Conservation (phyloP, 1,284 basidiomycete genomes). For the Ustilago loliicola region DNA sequence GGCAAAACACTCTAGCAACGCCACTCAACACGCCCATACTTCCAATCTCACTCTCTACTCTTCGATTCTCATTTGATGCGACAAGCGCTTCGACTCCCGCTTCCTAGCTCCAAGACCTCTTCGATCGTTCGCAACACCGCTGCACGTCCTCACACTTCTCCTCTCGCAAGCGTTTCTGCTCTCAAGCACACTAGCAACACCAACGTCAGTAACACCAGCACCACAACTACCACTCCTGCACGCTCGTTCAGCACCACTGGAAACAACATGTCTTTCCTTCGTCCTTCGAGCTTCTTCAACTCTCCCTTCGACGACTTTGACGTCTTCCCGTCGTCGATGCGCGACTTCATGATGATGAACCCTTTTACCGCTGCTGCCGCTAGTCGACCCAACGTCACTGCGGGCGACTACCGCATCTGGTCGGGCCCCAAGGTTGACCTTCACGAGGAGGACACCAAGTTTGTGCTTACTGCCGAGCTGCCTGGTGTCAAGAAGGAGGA, state of each 20-base stretch:
- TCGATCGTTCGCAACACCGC: constrained; percentile 33
- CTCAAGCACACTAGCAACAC: constrained; percentile 13
- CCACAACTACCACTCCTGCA: neutral
- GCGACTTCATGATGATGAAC: constrained; percentile 36
- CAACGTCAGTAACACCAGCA: neutral
- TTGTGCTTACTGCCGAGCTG: constrained; percentile 53
- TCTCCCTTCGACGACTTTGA: constrained; percentile 52
- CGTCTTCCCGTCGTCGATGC: constrained; percentile 35
- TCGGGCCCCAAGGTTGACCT: constrained; percentile 51
- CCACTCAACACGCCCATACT: constrained; percentile 1
- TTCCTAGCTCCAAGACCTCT: constrained; percentile 36
- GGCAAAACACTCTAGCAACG: neutral
- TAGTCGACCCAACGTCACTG: constrained; percentile 31
- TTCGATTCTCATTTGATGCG: constrained; percentile 28
- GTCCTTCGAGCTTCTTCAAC: constrained; percentile 38
- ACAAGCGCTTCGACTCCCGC: constrained; percentile 48
- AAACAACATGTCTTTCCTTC: constrained; percentile 46
- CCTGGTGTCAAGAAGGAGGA: constrained; percentile 59
- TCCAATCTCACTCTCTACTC: neutral
- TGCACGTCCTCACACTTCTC: constrained; percentile 20
- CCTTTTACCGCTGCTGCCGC: constrained; percentile 29
- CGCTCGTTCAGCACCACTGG: constrained; percentile 24
- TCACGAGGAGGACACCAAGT: constrained; percentile 48
- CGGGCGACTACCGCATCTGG: constrained; percentile 44
- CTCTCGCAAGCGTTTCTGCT: constrained; percentile 22